Conservation (phyloP, 768 basidiomycete genomes). For the Paxillus involutus region DNA sequence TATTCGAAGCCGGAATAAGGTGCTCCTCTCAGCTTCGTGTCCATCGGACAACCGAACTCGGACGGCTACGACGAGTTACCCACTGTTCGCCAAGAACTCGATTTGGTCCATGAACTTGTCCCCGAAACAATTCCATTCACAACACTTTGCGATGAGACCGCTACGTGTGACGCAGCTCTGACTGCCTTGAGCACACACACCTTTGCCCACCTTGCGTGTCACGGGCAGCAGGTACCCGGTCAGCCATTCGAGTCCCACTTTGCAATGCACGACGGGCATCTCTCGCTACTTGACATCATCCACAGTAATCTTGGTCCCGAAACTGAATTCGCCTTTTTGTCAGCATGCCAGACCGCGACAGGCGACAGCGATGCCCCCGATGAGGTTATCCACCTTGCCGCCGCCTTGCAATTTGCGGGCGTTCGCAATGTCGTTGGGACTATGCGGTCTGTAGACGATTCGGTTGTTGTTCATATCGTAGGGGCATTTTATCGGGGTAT, state of each 20-base stretch:
- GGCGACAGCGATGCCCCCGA: slow-evolving; percentile 23
- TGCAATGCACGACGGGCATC: slow-evolving; percentile 11
- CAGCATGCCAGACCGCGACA: slow-evolving; percentile 30
- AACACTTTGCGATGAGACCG: slow-evolving; percentile 9
- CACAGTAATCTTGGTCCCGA: slow-evolving; percentile 3
- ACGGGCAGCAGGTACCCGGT: slow-evolving; percentile 15
- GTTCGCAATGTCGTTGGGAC: slow-evolving; percentile 29
- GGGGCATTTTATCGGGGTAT: slow-evolving; percentile 20
- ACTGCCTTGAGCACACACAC: slow-evolving; percentile 12
- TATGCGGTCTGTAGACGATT: slow-evolving; percentile 30
- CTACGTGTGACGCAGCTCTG: slow-evolving; percentile 12
- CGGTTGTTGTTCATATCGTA: slow-evolving; percentile 9
- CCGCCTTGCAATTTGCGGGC: slow-evolving; percentile 30
- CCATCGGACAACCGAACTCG: slow-evolving; percentile 19
- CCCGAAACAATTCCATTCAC: slow-evolving; percentile 8
- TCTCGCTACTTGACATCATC: slow-evolving; percentile 26
- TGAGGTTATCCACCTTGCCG: slow-evolving; percentile 31
- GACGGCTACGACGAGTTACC: not conserved
- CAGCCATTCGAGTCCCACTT: slow-evolving; percentile 21
- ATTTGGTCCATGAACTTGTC: slow-evolving; percentile 8
- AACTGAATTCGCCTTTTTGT: slow-evolving; percentile 30
- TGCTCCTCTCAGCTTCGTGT: slow-evolving; percentile 7
- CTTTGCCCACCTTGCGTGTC: slow-evolving; percentile 29
- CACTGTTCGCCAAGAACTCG: slow-evolving; percentile 15
- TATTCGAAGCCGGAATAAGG: slow-evolving; percentile 13